Evolutionary conservation across 306 rosid genomes (phyloP), one percentile per base, ranked within the genome.

Genomic region (Cyamopsis tetragonoloba): DNA sequence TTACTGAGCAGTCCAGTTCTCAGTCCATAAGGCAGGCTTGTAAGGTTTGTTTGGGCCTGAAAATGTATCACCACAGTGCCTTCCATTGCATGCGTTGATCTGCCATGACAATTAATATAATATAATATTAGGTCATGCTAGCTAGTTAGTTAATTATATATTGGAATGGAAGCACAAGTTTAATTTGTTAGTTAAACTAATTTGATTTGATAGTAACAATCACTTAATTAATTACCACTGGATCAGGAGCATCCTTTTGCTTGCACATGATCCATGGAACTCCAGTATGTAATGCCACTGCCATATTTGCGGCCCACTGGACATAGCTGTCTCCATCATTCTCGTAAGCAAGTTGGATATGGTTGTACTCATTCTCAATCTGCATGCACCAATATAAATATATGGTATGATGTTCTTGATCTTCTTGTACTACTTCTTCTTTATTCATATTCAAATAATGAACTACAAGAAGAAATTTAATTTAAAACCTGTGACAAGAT

Each of bases 241-340:
- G 89, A 74, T 87, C 96, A 53, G 98, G 98, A 61, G 98, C 98
- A 20, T 89, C 91, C 44, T 1, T 80, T 9, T 93, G 98, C 85
- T 93, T 93, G 87, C 98, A 93, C 98, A 93, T 93, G 78, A 93
- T 8, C 98, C 98, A 93, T 43, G 98, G 98, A 50, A 93, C 87
- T 5, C 91, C 97, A 2, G 14, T 4, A 0, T 85, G 9, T 6
- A 43, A 1, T 0, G 69, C 78, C 3, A 84, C 70, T 3, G 97
- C 98, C 86, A 89, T 46, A 0, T 88, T 72, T 38, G 96, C 98
- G 0, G 96, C 87, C 97, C 98, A 93, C 18, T 83, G 87, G 22
- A 93, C 85, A 60, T 93, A 93, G 13, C 26, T 73, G 11, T 15
- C 63, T 53, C 97, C 97, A 34, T 42, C 3, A 13, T 79, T 65